These are phyloP conservation scores for Lactifluus piperatus DNA, from an alignment of 768 basidiomycete genomes.

Conservation along the genomic window DNA sequence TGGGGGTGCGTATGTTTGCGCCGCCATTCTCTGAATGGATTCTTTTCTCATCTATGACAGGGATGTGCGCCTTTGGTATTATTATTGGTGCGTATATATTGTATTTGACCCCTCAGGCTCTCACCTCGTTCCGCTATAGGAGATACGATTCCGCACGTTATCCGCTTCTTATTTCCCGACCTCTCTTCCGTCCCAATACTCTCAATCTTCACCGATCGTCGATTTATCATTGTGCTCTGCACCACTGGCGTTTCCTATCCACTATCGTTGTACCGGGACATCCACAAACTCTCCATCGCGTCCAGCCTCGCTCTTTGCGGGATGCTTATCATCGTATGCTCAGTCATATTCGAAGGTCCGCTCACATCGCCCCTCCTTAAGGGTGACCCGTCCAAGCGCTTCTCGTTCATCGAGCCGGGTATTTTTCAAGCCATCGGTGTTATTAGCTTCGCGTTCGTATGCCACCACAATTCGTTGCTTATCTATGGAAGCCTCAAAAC, in stretches of 20 bases:
- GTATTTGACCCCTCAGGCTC: neutral
- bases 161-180: constrained; percentile 75
- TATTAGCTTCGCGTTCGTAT: constrained; percentile 94
- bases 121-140: constrained; percentile 35
- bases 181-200: constrained; percentile 59
- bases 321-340: constrained; percentile 88
- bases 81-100: constrained; percentile 52
- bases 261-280: constrained; percentile 91
- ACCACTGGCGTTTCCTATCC: constrained; percentile 90
- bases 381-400: constrained; percentile 67
- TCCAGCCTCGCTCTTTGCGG: constrained; percentile 85
- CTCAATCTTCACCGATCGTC: constrained; percentile 70
- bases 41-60: constrained; percentile 30
- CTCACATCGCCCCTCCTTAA: constrained; percentile 63
- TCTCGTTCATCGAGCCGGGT: constrained; percentile 68
- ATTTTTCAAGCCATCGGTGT: constrained; percentile 96
- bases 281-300: constrained; percentile 91
- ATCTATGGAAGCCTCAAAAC: constrained; percentile 92
- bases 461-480: constrained; percentile 94
- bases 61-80: constrained; percentile 98
- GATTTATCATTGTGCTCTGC: constrained; percentile 83
- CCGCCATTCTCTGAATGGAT: neutral
- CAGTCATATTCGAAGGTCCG: constrained; percentile 78
- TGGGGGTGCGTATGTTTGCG: constrained; percentile 52
- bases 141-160: constrained; percentile 93